Evolutionary conservation across 2,329 filamentous ascomycete species (phyloP).

Genomic region (Blastomyces parvus): DNA sequence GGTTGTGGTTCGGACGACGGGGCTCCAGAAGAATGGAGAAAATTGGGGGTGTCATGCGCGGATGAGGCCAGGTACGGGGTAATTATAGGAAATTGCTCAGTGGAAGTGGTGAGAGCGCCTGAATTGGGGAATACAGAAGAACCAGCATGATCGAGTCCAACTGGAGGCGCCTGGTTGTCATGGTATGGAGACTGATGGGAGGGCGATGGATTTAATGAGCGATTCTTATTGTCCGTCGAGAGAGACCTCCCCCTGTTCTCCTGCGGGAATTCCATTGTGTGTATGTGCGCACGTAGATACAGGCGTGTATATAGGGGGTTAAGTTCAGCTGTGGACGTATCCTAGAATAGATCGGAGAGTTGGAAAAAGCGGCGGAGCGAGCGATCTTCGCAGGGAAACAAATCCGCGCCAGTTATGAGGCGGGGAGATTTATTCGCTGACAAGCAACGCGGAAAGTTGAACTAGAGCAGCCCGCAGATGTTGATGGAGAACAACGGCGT

Average conservation of each 20-base stretch:
- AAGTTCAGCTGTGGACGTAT: background rate
- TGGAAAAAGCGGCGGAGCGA: background rate
- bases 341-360: slow-evolving; percentile 3
- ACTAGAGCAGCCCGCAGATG: background rate
- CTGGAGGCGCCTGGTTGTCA: slow-evolving; percentile 22
- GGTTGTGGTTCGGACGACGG: slow-evolving; percentile 24
- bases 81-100: slow-evolving; percentile 30
- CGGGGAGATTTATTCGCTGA: background rate
- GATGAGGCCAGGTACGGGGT: slow-evolving; percentile 28
- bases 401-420: background rate
- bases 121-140: slow-evolving; percentile 22
- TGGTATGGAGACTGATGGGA: slow-evolving; percentile 33
- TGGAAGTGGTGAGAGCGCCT: slow-evolving; percentile 20
- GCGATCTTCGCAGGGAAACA: background rate
- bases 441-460: background rate
- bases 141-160: slow-evolving; percentile 30
- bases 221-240: slow-evolving; percentile 29
- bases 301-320: background rate
- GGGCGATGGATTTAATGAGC: slow-evolving; percentile 35
- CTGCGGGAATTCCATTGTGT: slow-evolving; percentile 15
- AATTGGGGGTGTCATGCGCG: slow-evolving; percentile 21
- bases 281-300: background rate
- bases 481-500: background rate
- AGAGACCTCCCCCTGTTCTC: slow-evolving; percentile 31
- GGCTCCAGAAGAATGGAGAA: slow-evolving; percentile 17